Percentiles rank a stretch among this genome's conserved stretches.
These are phyloP conservation scores for Cyberlindnera americana DNA, from an alignment of 805 yeast genomes.

Conservation along the genomic window DNA sequence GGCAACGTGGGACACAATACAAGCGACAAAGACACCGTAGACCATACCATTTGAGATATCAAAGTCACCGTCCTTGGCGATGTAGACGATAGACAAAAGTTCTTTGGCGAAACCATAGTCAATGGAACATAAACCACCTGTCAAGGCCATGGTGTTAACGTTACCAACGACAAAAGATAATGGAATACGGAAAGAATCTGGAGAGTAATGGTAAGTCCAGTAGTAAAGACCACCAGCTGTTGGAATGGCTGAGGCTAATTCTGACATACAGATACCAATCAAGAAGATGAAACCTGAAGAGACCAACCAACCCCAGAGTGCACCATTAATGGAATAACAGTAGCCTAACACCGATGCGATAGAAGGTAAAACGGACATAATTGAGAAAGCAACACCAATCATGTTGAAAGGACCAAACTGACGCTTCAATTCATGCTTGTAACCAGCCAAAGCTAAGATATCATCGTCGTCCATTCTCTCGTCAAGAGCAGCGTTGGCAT, in stretches of 20 bases:
- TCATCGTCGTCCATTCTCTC: conserved; percentile 25
- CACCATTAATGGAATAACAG: conserved; percentile 41
- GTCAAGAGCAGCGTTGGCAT: conserved; percentile 24
- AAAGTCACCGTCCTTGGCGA: conserved; percentile 54
- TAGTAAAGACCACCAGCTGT: conserved; percentile 73
- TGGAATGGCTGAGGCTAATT: conserved; percentile 65
- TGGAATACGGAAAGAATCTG: conserved; percentile 45
- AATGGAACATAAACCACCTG: conserved; percentile 64
- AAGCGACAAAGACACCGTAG: conserved; percentile 62
- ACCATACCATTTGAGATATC: conserved; percentile 45
- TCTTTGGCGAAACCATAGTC: conserved; percentile 68
- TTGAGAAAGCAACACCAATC: conserved; percentile 67
- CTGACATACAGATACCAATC: conserved; percentile 65
- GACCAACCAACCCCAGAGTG: conserved; percentile 72
- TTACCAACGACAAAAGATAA: conserved; percentile 63
- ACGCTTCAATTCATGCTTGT: conserved; percentile 65
- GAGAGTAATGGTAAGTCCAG: conserved; percentile 67
- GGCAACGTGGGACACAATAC: conserved; percentile 44
- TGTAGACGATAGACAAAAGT: conserved; percentile 53
- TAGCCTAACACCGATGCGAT: conserved; percentile 51
- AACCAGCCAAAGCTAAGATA: conserved; percentile 51
- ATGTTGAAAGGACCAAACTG: conserved; percentile 51
- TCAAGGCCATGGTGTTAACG: conserved; percentile 61
- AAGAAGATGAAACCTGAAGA: conserved; percentile 48
- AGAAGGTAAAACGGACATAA: conserved; percentile 59